These are phyloP conservation scores for Dispira parvispora DNA, from an alignment of 192 early-diverging fungal genomes.

Conservation along the genomic window DNA sequence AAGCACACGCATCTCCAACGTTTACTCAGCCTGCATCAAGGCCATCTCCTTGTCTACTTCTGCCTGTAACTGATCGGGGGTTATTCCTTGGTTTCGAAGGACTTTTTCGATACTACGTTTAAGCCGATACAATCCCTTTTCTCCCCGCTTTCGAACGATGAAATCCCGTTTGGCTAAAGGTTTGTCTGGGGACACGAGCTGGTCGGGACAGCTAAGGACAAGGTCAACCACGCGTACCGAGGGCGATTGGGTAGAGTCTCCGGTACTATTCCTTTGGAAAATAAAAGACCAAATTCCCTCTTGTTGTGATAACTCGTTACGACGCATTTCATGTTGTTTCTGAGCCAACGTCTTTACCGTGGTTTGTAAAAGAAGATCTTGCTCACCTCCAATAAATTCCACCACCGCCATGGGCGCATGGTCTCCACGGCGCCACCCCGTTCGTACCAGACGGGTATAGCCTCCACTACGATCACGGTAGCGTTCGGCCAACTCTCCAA, in stretches of 20 bases:
- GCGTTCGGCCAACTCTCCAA: conserved; percentile 64
- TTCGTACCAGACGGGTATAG: conserved; percentile 73
- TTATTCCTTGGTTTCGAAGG: conserved; percentile 7
- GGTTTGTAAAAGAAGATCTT: conserved; percentile 46
- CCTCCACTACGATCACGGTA: conserved; percentile 64
- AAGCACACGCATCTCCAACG: no score
- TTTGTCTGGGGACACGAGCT: conserved; percentile 3
- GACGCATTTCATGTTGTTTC: conserved; percentile 1
- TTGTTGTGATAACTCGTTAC: no score
- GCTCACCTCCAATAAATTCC: conserved; percentile 74
- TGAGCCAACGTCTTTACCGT: conserved; percentile 29
- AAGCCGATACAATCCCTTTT: not conserved
- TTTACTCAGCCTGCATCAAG: not conserved
- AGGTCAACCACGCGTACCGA: not conserved
- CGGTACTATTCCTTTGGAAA: not conserved
- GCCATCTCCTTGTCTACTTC: not conserved
- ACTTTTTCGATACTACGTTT: conserved; percentile 6
- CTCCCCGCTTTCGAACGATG: not conserved
- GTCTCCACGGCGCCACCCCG: conserved; percentile 65
- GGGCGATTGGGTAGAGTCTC: not conserved
- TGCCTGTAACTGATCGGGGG: conserved; percentile 2
- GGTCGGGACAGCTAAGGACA: conserved; percentile 2
- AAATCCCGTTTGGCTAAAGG: conserved; percentile 4
- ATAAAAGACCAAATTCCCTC: not conserved
- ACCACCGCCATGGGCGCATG: conserved; percentile 78